Evolutionary conservation across 2,329 filamentous ascomycete species (phyloP), one percentile per base, ranked within the genome.

Genomic region (Nemania sp.): DNA sequence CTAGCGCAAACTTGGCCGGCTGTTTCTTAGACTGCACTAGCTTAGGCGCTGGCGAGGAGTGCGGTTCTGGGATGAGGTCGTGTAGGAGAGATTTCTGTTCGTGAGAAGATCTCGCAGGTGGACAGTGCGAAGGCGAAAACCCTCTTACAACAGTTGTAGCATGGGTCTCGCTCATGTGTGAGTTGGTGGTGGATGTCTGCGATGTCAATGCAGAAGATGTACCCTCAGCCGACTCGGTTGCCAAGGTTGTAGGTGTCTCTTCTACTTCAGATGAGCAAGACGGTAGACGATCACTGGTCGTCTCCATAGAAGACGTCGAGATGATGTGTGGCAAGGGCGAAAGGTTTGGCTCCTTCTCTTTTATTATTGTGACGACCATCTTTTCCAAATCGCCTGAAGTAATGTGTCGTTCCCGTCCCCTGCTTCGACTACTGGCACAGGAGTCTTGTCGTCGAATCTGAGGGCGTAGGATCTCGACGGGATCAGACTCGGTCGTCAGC

Each of bases 371-470:
- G 52, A 89, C 84, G 36, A 97, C 90, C 83, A 97, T 95, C 76
- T 95, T 95, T 73, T 96, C 91, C 24, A 97, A 80, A 65, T 94
- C 90, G 66, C 90, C 83, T 6, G 93, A 91, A n/a, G 91, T 95
- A 63, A 97, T 93, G 74, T 96, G 92, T 67, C 90, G 88, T 70
- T 94, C 89, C 51, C 80, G 84, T 61, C 86, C 86, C 60, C 88
- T 84, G 68, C 86, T 89, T 56, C 89, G 82, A 70, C 82, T 86
- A 68, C 82, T 80, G 24, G 82, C 82, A 66, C 80, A 86, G 9
- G 88, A 92, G 69, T 92, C 89, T 65, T 87, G 81, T 64, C 86
- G 80, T 65, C 80, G 80, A 63, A 90, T 83, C 61, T 86, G 82
- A 56, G 90, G 89, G 66, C 86, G 79, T 60, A 80, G 69, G 58